Percentiles rank a stretch among this genome's conserved stretches.
These are phyloP conservation scores for Dichomitus squalens DNA, from an alignment of 1,284 basidiomycete genomes.

Conservation along the genomic window DNA sequence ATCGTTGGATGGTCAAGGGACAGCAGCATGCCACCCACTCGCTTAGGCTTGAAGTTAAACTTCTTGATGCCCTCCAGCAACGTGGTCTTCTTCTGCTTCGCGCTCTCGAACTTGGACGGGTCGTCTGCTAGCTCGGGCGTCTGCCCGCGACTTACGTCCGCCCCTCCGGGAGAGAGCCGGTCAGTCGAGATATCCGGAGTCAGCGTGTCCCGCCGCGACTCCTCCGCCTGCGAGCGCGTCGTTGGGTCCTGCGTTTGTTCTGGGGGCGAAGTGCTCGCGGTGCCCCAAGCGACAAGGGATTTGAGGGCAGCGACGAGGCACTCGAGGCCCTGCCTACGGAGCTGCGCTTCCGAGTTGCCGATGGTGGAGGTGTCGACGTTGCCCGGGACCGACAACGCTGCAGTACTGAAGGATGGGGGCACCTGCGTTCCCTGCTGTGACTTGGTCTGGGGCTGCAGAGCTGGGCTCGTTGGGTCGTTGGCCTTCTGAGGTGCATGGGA, in stretches of 20 bases:
- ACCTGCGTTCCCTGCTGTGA: conserved; percentile 43
- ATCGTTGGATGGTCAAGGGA: no score
- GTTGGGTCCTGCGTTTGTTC: conserved; percentile 47
- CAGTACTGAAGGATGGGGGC: conserved; percentile 67
- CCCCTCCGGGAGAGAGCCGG: conserved; percentile 51
- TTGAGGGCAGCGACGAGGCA: conserved; percentile 86
- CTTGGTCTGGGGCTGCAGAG: conserved; percentile 55
- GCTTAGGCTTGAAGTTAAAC: conserved; percentile 98
- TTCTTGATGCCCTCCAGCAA: conserved; percentile 95
- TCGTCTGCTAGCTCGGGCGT: conserved; percentile 87
- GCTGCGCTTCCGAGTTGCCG: conserved; percentile 79
- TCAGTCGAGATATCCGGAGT: conserved; percentile 53
- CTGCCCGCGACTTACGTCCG: conserved; percentile 58
- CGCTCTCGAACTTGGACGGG: conserved; percentile 92
- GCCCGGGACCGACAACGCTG: conserved; percentile 68
- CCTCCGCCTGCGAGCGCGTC: conserved; percentile 52
- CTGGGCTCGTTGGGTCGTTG: conserved; percentile 62
- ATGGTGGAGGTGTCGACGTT: conserved; percentile 65
- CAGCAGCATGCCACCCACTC: conserved; percentile 43
- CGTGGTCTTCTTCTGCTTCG: conserved; percentile 96
- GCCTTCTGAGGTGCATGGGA: conserved; percentile 47
- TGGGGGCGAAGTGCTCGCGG: conserved; percentile 45
- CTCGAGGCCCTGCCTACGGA: conserved; percentile 88
- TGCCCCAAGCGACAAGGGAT: conserved; percentile 91
- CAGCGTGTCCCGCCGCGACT: conserved; percentile 48